These are phyloP conservation scores for maize (Zea mays) DNA, from an alignment of 176 grass and related monocot genomes.

Conservation along the genomic window DNA sequence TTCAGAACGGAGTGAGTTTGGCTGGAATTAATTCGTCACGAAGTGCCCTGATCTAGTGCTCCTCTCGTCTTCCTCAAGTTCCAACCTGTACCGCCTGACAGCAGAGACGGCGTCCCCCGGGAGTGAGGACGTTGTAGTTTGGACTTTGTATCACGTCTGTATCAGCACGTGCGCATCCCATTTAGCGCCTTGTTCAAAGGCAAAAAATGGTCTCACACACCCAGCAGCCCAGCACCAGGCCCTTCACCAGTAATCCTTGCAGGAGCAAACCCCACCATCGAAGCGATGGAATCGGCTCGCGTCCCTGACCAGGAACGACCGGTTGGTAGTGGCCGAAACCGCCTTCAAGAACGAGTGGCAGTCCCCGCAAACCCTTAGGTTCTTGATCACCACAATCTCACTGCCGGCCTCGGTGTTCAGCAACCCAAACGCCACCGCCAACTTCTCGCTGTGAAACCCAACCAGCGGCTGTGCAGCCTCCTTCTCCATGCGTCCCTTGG, in stretches of 20 bases:
- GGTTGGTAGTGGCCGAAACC: constrained; percentile 38
- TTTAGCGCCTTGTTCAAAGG: neutral
- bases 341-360: constrained; percentile 64
- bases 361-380: constrained; percentile 67
- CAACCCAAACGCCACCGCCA: constrained; percentile 62
- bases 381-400: constrained; percentile 82
- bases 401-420: constrained; percentile 45
- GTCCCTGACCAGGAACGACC: constrained; percentile 60
- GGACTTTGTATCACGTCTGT: neutral
- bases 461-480: constrained; percentile 17
- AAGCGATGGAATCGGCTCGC: constrained; percentile 81
- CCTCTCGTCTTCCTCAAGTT: neutral
- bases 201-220: neutral
- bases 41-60: neutral
- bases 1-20: neutral
- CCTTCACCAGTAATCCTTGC: constrained; percentile 63
- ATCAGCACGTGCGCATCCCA: neutral
- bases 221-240: constrained; percentile 8
- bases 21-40: neutral
- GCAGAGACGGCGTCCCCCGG: neutral
- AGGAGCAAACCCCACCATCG: constrained; percentile 52
- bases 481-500: neutral
- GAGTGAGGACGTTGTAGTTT: neutral
- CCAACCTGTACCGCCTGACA: neutral
- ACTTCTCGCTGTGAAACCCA: constrained; percentile 70